phyloP scores from a whole-genome alignment of 352 stramenopile species.

The Phytopythium oedochilum region DNA sequence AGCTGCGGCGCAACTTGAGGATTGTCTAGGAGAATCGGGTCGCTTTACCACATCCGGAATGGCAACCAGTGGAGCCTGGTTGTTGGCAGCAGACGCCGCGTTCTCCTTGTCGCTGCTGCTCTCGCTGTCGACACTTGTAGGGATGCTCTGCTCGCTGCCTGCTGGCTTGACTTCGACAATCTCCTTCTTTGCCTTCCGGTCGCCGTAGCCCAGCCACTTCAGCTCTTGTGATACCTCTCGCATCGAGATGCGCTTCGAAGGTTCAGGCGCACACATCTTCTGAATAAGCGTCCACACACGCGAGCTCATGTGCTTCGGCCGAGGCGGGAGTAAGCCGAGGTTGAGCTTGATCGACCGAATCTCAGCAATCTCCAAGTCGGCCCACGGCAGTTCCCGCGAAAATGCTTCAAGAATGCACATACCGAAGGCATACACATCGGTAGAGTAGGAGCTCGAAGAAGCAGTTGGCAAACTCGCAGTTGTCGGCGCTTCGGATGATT shows the following conservation, averaged over 20 bases:
- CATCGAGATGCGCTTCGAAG: constrained; percentile 34
- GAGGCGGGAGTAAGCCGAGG: constrained; percentile 41
- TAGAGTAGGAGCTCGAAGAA: constrained; percentile 30
- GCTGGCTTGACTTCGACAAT: constrained; percentile 7
- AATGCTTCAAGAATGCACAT: constrained; percentile 76
- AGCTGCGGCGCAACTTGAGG: not conserved
- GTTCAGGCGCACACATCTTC: constrained; percentile 57
- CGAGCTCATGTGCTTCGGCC: constrained; percentile 30
- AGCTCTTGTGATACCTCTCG: constrained; percentile 44
- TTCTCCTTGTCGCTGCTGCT: constrained; percentile 17
- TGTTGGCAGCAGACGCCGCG: not conserved
- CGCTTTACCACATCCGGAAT: not conserved
- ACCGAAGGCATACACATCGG: constrained; percentile 70
- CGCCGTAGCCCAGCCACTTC: constrained; percentile 39
- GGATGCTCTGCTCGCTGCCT: constrained; percentile 14
- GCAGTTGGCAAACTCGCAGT: constrained; percentile 8
- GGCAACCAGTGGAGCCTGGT: not conserved
- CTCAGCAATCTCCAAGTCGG: constrained; percentile 29
- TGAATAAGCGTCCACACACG: constrained; percentile 54
- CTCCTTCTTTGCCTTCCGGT: constrained; percentile 10
- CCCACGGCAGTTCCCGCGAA: constrained; percentile 47
- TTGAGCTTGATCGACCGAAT: constrained; percentile 55
- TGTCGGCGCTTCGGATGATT: constrained; percentile 1
- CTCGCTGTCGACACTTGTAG: constrained; percentile 7
- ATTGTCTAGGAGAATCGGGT: not conserved